These are phyloP conservation scores for Epipyxis sp. DNA, from an alignment of 108 stramenopile genomes.

Conservation along the genomic window DNA sequence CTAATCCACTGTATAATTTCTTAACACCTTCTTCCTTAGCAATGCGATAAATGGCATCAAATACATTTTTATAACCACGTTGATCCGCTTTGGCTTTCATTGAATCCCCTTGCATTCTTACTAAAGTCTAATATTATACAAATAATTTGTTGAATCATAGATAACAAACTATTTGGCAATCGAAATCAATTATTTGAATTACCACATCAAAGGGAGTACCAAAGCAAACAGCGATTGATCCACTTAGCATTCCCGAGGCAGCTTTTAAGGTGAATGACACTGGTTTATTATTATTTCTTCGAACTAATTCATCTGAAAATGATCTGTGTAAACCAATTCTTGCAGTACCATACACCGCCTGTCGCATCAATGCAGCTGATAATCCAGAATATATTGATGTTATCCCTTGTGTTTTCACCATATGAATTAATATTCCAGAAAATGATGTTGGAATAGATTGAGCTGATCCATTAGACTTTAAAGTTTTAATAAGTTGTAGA, in stretches of 20 bases:
- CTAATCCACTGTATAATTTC: slow-evolving; percentile 85
- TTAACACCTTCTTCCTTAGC: slow-evolving; percentile 84
- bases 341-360: slow-evolving; percentile 96
- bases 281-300: slow-evolving; percentile 72
- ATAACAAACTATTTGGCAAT: background rate
- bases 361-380: slow-evolving; percentile 91
- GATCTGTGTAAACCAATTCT: slow-evolving; percentile 94
- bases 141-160: background rate
- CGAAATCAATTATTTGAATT: background rate
- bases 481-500: slow-evolving; percentile 72
- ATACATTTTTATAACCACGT: slow-evolving; percentile 95
- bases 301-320: slow-evolving; percentile 77
- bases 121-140: slow-evolving; percentile 74
- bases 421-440: slow-evolving; percentile 62
- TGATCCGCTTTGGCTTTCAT: slow-evolving; percentile 81
- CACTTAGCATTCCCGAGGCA: slow-evolving; percentile 81
- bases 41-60: slow-evolving; percentile 85
- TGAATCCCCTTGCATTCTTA: slow-evolving; percentile 88
- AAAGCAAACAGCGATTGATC: slow-evolving; percentile 90
- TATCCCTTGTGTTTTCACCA: slow-evolving; percentile 75
- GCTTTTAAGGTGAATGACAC: slow-evolving; percentile 81
- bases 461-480: too few relatives aligned
- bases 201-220: slow-evolving; percentile 92
- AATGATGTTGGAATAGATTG: slow-evolving; percentile 83
- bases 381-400: slow-evolving; percentile 79